Percentiles rank a stretch among this genome's conserved stretches.
Evolutionary conservation across 345 rosid species (phyloP).

Genomic region (Arabidopsis thaliana): DNA sequence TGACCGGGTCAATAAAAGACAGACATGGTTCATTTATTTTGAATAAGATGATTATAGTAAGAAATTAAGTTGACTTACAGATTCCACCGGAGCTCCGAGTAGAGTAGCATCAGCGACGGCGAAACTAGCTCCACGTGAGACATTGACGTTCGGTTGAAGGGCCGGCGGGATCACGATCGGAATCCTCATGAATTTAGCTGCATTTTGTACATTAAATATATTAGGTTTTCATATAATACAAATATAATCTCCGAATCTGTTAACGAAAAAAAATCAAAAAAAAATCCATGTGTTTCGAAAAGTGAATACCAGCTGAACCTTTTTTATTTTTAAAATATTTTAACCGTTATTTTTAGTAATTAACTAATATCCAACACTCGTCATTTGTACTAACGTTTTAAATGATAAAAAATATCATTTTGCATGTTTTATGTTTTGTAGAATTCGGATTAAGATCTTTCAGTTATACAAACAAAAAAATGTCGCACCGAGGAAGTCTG

Average conservation of each 20-base stretch:
- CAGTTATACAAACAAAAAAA: not conserved
- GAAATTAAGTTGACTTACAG: conserved; percentile 33
- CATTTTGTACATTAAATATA: not conserved
- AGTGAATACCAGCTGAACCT: not conserved
- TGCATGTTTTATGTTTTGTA: not conserved
- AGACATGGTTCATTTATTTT: no score
- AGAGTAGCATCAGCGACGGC: conserved; percentile 46
- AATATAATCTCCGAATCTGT: not conserved
- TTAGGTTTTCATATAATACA: not conserved
- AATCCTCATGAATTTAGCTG: conserved; percentile 38
- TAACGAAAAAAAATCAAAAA: not conserved
- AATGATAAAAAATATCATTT: not conserved
- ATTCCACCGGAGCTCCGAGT: conserved; percentile 37
- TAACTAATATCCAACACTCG: not conserved
- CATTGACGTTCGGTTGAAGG: conserved; percentile 17
- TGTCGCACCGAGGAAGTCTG: conserved; percentile 38
- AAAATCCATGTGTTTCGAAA: not conserved
- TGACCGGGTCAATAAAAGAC: not conserved
- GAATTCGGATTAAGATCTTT: not conserved
- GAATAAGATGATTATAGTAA: no score
- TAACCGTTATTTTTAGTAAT: not conserved
- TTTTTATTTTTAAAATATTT: not conserved
- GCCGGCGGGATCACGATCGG: conserved; percentile 32
- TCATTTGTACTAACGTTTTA: not conserved
- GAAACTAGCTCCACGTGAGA: conserved; percentile 46